Conservation (phyloP, 176 grass and related monocot genomes). For the Aegilops sharonensis region DNA sequence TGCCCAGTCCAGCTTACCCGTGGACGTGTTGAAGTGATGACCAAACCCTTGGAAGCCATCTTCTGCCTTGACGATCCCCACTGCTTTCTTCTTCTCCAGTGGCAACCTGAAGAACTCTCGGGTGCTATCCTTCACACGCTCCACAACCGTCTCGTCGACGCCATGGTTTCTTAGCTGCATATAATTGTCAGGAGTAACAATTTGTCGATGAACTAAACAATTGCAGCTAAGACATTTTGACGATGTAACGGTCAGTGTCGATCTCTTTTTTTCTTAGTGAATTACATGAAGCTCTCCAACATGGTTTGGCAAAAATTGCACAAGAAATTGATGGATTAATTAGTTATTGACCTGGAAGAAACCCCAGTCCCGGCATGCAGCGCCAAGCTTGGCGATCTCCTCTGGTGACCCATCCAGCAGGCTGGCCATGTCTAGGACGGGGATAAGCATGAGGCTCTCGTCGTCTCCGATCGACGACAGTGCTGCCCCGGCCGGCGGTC, state of each 20-base stretch:
- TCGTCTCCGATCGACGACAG: neutral
- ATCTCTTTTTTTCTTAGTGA: too few species aligned
- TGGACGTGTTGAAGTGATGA: neutral
- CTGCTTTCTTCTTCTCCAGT: neutral
- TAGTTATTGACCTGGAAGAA: neutral
- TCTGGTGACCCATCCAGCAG: constrained; percentile 1
- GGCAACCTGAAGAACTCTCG: neutral
- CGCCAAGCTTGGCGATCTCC: neutral
- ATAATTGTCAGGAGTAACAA: neutral
- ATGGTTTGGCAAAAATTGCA: neutral
- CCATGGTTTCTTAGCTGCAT: neutral
- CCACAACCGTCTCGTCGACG: neutral
- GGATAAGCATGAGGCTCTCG: neutral
- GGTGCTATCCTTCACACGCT: neutral
- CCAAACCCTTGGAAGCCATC: neutral
- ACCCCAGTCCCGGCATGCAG: neutral
- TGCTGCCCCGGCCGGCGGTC: neutral
- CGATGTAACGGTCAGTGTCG: too few species aligned
- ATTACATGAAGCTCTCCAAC: too few species aligned
- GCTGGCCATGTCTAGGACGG: neutral
- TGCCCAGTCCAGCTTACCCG: neutral
- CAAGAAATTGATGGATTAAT: neutral
- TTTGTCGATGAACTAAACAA: neutral
- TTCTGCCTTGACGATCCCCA: neutral
- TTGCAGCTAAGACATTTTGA: too few species aligned